Conservation (phyloP, 306 rosid genomes). For the Hylodesmum podocarpum region DNA sequence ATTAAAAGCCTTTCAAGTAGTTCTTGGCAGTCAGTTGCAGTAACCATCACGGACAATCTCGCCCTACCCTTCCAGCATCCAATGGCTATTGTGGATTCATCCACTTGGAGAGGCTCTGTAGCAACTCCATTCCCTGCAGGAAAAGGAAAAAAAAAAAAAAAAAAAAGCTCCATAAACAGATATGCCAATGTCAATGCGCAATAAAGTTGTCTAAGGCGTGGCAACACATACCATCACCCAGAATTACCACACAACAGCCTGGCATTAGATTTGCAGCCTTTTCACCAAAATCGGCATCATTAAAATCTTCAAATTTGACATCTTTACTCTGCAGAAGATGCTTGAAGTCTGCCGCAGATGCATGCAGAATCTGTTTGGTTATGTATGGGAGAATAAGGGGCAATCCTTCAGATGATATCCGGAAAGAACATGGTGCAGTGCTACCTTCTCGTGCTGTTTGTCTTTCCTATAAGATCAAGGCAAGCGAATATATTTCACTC, state of each 20-base stretch:
- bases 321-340: constrained; percentile 74
- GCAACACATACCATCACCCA: constrained; percentile 60
- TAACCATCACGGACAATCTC: constrained; percentile 82
- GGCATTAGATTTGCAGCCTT: constrained; percentile 66
- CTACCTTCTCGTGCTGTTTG: constrained; percentile 89
- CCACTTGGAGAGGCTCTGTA: constrained; percentile 48
- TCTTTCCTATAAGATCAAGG: constrained; percentile 63
- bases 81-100: constrained; percentile 86
- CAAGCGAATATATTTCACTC: constrained; percentile 14
- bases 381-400: constrained; percentile 81
- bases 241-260: constrained; percentile 84
- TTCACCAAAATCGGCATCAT: constrained; percentile 66
- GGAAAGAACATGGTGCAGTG: constrained; percentile 75
- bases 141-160: too few relatives aligned
- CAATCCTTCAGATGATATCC: constrained; percentile 95
- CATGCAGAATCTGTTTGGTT: constrained; percentile 75
- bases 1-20: constrained; percentile 69
- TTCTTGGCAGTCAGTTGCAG: constrained; percentile 89
- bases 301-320: constrained; percentile 80
- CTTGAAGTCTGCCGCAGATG: constrained; percentile 74
- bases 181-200: neutral
- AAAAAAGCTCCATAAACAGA: neutral
- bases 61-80: constrained; percentile 97
- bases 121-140: constrained; percentile 46
- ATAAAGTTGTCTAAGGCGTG: neutral